phyloP scores from a whole-genome alignment of 2,329 filamentous ascomycete genomes.

The Aspergillus fumigatus region DNA sequence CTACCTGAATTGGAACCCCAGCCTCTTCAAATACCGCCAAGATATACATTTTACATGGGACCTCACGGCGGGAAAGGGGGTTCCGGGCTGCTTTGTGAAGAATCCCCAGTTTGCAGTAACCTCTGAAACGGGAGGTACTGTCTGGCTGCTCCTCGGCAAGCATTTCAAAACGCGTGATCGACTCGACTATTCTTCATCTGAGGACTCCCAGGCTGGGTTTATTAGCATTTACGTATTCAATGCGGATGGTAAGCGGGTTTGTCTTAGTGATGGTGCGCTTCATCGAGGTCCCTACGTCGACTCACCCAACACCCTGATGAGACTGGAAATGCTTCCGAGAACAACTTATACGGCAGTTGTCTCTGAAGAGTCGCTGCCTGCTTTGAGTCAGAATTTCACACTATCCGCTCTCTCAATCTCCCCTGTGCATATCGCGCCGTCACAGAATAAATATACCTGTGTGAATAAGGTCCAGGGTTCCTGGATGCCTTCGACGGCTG shows the following conservation, averaged over 20 bases:
- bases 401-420: conserved; percentile 73
- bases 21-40: conserved; percentile 72
- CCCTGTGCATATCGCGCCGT: conserved; percentile 58
- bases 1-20: conserved; percentile 96
- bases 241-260: conserved; percentile 64
- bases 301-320: conserved; percentile 83
- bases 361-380: conserved; percentile 72
- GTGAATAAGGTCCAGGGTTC: conserved; percentile 56
- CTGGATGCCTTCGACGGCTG: conserved; percentile 77
- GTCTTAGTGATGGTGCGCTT: conserved; percentile 66
- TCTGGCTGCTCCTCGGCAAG: conserved; percentile 82
- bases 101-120: conserved; percentile 59
- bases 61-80: conserved; percentile 48
- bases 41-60: conserved; percentile 90
- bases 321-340: conserved; percentile 57
- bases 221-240: conserved; percentile 83
- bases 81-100: conserved; percentile 67
- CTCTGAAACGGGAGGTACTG: conserved; percentile 52
- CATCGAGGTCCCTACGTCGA: conserved; percentile 85
- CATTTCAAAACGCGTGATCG: conserved; percentile 65
- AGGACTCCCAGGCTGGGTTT: conserved; percentile 62
- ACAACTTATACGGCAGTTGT: conserved; percentile 61
- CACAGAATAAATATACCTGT: conserved; percentile 56
- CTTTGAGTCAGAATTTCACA: conserved; percentile 75
- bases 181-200: conserved; percentile 43